phyloP scores from a whole-genome alignment of 192 early-diverging fungal genomes.

The Podila horticola region DNA sequence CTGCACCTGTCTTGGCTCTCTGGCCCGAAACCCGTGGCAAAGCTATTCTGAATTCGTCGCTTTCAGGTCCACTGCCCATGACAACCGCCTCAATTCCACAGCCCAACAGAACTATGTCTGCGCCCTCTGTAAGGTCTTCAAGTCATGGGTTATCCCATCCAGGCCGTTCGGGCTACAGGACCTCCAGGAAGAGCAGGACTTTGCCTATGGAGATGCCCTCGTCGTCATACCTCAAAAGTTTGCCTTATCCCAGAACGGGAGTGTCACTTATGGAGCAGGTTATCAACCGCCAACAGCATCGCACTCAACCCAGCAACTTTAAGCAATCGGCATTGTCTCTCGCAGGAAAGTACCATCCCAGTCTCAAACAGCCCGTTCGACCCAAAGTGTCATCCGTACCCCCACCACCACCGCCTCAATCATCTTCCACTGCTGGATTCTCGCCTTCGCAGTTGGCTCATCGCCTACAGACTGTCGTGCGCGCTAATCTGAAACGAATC shows the following conservation, averaged over 20 bases:
- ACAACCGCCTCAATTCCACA: constrained; percentile 19
- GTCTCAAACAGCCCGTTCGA: not conserved
- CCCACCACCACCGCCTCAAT: not conserved
- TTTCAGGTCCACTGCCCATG: constrained; percentile 8
- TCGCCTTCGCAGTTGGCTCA: constrained; percentile 24
- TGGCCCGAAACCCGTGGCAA: constrained; percentile 29
- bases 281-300: constrained; percentile 39
- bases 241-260: constrained; percentile 18
- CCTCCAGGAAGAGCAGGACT: constrained; percentile 13
- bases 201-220: constrained; percentile 12
- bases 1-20: constrained; percentile 20
- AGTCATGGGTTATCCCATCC: not conserved
- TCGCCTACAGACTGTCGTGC: constrained; percentile 23
- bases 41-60: constrained; percentile 20
- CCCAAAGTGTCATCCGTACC: not conserved
- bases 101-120: constrained; percentile 20
- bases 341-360: constrained; percentile 9
- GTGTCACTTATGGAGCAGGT: constrained; percentile 49
- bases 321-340: constrained; percentile 35
- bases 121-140: constrained; percentile 13
- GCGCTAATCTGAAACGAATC: constrained; percentile 18
- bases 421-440: not conserved
- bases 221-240: not conserved
- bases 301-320: constrained; percentile 35
- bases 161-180: constrained; percentile 5